Conservation (phyloP, 1,139 yeast species). For the Candida sanyaensis region DNA sequence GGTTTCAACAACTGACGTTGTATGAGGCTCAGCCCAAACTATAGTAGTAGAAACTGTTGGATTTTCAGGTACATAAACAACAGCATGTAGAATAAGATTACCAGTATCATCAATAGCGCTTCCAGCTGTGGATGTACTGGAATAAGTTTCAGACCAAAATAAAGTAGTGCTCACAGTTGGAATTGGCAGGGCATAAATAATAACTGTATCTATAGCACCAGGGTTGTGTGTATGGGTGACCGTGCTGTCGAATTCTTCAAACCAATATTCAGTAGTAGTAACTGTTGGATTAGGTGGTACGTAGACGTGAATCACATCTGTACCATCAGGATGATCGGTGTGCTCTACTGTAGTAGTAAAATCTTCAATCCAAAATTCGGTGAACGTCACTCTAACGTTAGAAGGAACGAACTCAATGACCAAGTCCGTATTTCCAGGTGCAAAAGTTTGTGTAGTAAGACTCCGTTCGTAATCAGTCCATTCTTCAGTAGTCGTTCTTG, state of each 20-base stretch:
- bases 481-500: conserved; percentile 15
- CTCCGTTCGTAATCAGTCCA: neutral
- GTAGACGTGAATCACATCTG: conserved; percentile 17
- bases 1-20: conserved; percentile 11
- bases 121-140: conserved; percentile 7
- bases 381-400: conserved; percentile 9
- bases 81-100: conserved; percentile 15
- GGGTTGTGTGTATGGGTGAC: conserved; percentile 8
- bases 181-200: conserved; percentile 18
- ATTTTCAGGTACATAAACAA: conserved; percentile 15
- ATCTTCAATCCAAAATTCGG: conserved; percentile 2
- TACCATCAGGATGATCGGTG: conserved; percentile 13
- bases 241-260: conserved; percentile 9
- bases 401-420: conserved; percentile 17
- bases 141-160: conserved; percentile 10
- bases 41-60: conserved; percentile 11
- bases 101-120: conserved; percentile 11
- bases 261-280: conserved; percentile 2
- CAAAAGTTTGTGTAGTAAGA: conserved; percentile 13
- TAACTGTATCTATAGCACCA: conserved; percentile 20
- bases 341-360: conserved; percentile 13
- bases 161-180: conserved; percentile 14
- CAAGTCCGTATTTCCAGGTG: conserved; percentile 13
- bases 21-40: conserved; percentile 13
- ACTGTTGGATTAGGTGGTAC: conserved; percentile 10